A percentile compares a stretch with the other conserved stretches of the same genome.
Conservation (phyloP, 2,329 filamentous ascomycete species). For the Pseudogymnoascus sp. region DNA sequence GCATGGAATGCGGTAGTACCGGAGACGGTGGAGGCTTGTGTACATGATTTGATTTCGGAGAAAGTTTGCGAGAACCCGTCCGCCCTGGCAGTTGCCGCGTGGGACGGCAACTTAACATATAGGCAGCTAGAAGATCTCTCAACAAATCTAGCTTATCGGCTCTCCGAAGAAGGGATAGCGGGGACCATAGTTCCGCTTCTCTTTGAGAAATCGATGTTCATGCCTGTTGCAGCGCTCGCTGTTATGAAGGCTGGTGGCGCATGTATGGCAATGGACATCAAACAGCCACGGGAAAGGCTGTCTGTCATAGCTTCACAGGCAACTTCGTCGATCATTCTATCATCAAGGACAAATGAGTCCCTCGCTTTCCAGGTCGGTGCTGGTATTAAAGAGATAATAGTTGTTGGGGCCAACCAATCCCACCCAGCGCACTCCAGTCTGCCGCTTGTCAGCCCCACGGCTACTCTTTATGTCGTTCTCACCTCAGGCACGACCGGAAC, state of each 20-base stretch:
- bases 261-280: constrained; percentile 27
- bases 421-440: neutral
- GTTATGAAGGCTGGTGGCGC: constrained; percentile 24
- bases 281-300: neutral
- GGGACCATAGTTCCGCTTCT: constrained; percentile 15
- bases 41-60: constrained; percentile 6
- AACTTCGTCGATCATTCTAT: neutral
- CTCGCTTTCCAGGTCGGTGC: neutral
- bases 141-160: constrained; percentile 8
- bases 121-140: constrained; percentile 21
- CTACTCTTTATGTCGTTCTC: constrained; percentile 16
- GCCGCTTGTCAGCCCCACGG: neutral
- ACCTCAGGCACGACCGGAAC: constrained; percentile 23
- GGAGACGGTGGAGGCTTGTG: neutral
- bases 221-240: constrained; percentile 22
- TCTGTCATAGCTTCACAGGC: neutral
- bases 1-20: neutral
- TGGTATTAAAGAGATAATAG: neutral
- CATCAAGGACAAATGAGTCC: neutral
- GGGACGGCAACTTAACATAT: constrained; percentile 20
- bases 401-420: neutral
- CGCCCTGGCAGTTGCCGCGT: constrained; percentile 12
- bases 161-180: neutral
- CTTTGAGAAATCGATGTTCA: constrained; percentile 23
- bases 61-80: constrained; percentile 1